Evolutionary conservation across 179 eudicot species (phyloP).

Genomic region (Pouteria campechiana): DNA sequence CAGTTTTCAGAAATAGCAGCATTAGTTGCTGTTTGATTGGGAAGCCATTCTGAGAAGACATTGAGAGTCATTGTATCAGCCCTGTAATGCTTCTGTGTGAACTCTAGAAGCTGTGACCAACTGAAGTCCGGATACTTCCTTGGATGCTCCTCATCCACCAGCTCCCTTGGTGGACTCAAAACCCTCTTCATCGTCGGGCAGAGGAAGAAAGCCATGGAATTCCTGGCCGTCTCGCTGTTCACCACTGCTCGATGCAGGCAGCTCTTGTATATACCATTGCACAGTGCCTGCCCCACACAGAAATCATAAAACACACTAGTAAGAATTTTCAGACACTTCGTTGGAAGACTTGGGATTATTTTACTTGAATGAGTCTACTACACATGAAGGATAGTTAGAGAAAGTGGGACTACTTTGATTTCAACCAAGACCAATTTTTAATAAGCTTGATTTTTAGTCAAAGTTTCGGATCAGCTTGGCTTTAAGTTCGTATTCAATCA

Average conservation of each 20-base stretch:
- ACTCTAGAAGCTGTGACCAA: conserved; percentile 39
- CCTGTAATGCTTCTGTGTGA: conserved; percentile 47
- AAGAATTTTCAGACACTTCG: neutral
- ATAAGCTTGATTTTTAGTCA: too few relatives aligned
- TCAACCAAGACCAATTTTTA: too few relatives aligned
- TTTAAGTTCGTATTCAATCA: too few relatives aligned
- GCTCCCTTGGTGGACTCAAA: conserved; percentile 38
- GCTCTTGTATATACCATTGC: conserved; percentile 49
- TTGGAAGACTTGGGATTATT: too few relatives aligned
- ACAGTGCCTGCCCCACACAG: conserved; percentile 29
- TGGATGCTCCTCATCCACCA: conserved; percentile 27
- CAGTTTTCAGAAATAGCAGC: too few relatives aligned
- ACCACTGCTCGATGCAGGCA: conserved; percentile 57
- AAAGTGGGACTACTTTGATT: too few relatives aligned
- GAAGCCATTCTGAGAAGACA: conserved; percentile 37
- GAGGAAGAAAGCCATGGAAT: conserved; percentile 44
- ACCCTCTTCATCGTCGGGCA: conserved; percentile 36
- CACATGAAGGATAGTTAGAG: too few relatives aligned
- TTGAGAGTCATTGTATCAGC: conserved; percentile 45
- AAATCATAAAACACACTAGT: neutral
- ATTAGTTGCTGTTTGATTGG: too few relatives aligned
- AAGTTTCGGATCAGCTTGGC: too few relatives aligned
- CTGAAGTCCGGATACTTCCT: conserved; percentile 48
- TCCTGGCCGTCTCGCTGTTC: conserved; percentile 33
- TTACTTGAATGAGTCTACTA: too few relatives aligned